Base-by-base conservation (phyloP, 176 grass and related monocot species). In the Triticum turgidum region DNA sequence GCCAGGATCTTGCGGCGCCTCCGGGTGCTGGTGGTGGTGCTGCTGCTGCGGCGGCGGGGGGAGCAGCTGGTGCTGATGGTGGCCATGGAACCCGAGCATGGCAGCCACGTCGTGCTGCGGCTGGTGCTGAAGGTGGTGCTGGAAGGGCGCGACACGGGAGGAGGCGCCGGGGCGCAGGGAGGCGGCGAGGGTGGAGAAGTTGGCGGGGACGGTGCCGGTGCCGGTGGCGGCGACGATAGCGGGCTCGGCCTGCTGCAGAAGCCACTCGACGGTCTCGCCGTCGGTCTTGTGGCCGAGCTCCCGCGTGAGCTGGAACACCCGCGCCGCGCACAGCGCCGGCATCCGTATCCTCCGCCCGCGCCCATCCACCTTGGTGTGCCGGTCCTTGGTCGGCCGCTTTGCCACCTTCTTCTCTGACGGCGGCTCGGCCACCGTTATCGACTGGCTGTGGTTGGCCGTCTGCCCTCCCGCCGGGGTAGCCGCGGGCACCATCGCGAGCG, bases 231-330 rank as follows among this genome's bases (percentile, higher is more conserved):
- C 94, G n/a, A 99, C 90, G 77, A 99, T 99, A 54, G 97, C 94
- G 0, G 97, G 94, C 62, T 99, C 97, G 3, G 97, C 97, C 86
- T 97, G 97, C 88, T 97, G 94, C 61, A 99, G 90, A 2, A 99
- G 83, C 97, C 97, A 99, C 87, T 99, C 97, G 85, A 99, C 87
- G 51, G 97, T 99, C 89, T 99, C 97, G 39, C 97, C 97, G 73
- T 99, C 97, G 4, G 97, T 94, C 89, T 97, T 99, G 85, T 99
- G 97, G 10, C 94, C 97, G 56, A 99, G 90, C 89, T 99, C 97
- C 4, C 97, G 94, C 17, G 97, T 99, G 34, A 99, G 94, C 90
- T 99, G 97, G 87, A 99, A 99, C 25, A 99, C 97, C 11, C 94
- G 71, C 42, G 97, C 97, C 37, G 97, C 97, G 73, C 97, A 99